These are phyloP conservation scores for Beauveria brongniartii DNA, from an alignment of 2,329 filamentous ascomycete species.

Conservation along the genomic window DNA sequence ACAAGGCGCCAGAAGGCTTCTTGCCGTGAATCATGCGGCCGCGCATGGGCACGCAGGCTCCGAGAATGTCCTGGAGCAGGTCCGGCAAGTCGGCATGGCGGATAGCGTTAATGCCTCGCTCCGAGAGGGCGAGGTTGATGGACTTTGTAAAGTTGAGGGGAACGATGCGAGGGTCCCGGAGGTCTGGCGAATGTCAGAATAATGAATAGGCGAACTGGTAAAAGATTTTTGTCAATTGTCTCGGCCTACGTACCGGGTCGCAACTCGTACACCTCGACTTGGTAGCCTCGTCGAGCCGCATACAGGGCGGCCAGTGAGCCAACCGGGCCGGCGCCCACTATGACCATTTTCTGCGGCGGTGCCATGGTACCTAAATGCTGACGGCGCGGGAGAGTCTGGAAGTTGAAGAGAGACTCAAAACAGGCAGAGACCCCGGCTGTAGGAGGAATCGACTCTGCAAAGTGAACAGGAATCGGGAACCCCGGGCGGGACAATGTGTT, in stretches of 20 bases:
- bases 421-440: background rate
- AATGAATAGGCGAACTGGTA: background rate
- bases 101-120: slow-evolving; percentile 87
- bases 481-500: background rate
- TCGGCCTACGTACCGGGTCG: slow-evolving; percentile 60
- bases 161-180: slow-evolving; percentile 71
- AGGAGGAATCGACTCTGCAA: background rate
- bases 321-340: slow-evolving; percentile 90
- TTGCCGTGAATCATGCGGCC: slow-evolving; percentile 92
- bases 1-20: slow-evolving; percentile 55
- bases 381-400: background rate
- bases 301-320: slow-evolving; percentile 88
- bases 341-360: slow-evolving; percentile 57
- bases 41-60: slow-evolving; percentile 81
- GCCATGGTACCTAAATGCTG: slow-evolving; percentile 23
- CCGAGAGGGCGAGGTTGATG: slow-evolving; percentile 94
- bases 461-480: background rate
- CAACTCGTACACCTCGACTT: slow-evolving; percentile 92
- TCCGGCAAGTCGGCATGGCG: slow-evolving; percentile 56
- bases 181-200: slow-evolving; percentile 48
- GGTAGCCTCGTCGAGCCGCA: slow-evolving; percentile 76
- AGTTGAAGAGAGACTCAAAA: background rate
- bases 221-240: background rate
- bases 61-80: slow-evolving; percentile 66
- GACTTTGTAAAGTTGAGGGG: slow-evolving; percentile 95